phyloP scores from a whole-genome alignment of 805 yeast species.

The Candida pseudofarinosa region DNA sequence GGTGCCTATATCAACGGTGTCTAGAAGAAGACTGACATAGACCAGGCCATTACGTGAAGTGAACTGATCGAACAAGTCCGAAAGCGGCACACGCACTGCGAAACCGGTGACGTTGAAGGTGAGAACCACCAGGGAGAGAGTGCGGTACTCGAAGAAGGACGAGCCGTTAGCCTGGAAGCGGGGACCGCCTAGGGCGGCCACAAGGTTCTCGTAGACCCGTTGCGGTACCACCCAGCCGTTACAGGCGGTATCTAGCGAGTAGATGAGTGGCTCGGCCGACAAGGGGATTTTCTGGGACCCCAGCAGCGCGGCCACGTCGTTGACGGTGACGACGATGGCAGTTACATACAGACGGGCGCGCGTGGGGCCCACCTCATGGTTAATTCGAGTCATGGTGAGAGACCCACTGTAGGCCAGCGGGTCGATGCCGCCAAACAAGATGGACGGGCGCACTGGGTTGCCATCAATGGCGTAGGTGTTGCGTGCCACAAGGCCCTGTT shows the following conservation, averaged over 20 bases:
- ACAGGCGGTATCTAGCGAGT: slow-evolving; percentile 16
- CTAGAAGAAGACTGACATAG: slow-evolving; percentile 9
- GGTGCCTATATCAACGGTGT: slow-evolving; percentile 9
- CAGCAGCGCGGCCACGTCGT: slow-evolving; percentile 7
- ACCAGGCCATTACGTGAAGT: slow-evolving; percentile 6
- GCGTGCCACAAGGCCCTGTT: slow-evolving; percentile 7
- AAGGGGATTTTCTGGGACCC: slow-evolving; percentile 1
- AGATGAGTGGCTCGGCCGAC: slow-evolving; percentile 11
- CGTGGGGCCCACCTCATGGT: slow-evolving; percentile 9
- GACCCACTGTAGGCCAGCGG: slow-evolving; percentile 22
- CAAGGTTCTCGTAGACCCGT: slow-evolving; percentile 11
- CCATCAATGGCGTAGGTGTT: slow-evolving; percentile 13
- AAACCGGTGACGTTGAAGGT: slow-evolving; percentile 11
- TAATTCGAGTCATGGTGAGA: slow-evolving; percentile 13
- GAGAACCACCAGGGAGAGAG: slow-evolving; percentile 2
- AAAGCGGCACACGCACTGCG: slow-evolving; percentile 7
- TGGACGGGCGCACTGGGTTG: slow-evolving; percentile 2
- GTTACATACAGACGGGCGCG: slow-evolving; percentile 6
- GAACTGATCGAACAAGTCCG: slow-evolving; percentile 11
- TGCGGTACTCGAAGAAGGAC: slow-evolving; percentile 5
- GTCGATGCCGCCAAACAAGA: slow-evolving; percentile 34
- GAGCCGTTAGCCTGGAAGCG: slow-evolving; percentile 2
- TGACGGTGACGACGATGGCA: slow-evolving; percentile 11
- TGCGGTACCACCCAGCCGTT: slow-evolving; percentile 13
- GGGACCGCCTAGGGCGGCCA: slow-evolving; percentile 7